Evolutionary conservation across 2,329 filamentous ascomycete species (phyloP), one percentile per base, ranked within the genome.

Genomic region (Aspergillaceae sp.): DNA sequence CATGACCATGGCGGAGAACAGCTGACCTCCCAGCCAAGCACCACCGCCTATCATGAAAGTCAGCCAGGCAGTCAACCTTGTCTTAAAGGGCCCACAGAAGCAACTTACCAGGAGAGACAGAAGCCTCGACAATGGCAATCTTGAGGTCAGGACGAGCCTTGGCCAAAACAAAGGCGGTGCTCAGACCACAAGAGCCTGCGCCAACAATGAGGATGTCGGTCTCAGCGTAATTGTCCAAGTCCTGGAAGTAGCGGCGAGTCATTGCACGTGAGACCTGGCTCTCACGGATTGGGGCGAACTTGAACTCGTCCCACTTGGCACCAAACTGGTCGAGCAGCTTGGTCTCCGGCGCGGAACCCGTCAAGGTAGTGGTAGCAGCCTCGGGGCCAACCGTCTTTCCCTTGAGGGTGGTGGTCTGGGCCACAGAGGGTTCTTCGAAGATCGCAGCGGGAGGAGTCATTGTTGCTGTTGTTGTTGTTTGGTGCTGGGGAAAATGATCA

Each of bases 1-100:
- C 83, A 96, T 89, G 42, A 95, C 79, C 89, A 95, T 95, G 62
- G 89, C 89, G 50, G 82, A 87, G 80, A 96, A 95, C 48, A 95
- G 85, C 74, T 95, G 90, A 11, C 89, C 89, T 48, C 90, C 90
- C 40, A 95, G 81, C 89, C 89, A 95, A 51, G 88, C 89, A 59
- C 89, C 89, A 53, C 89, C 89, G 50, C 87, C 87, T 74, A 34
- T 50, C 2, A 19, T 19, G 1, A 19, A 2, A 19, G 19, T 19
- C 19, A 19, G 19, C 19, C 19, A 19, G 19, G 19, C 19, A 19
- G 19, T 19, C 19, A 19, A 19, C 19, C 1, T 19, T 19, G 19
- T 19, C 19, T 19, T 19, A 19, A 19, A 5, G 9, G 43, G 41
- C 53, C 32, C 56, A 51, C 30, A 36, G 34, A 36, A 36, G n/a